Base-by-base conservation (phyloP, 2,329 filamentous ascomycete species). In the Botrytis medusae region DNA sequence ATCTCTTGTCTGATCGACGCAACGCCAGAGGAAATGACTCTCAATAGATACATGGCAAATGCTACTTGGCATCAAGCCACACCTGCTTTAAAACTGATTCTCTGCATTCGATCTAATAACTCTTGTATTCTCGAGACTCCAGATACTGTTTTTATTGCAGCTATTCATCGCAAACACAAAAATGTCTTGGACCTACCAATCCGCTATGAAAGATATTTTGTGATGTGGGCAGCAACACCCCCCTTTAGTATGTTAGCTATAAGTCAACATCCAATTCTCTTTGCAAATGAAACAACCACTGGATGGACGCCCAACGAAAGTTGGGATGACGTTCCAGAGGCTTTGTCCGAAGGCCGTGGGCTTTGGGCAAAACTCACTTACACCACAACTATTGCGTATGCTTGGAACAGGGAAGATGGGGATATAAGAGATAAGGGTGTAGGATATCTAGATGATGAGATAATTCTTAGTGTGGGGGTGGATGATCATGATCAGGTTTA, bases 51-150 rank as follows among this genome's bases (percentile, higher is more conserved):
- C 54, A 74, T 75, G 34, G 71, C 67, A 29, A 75, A 62, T 25
- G 72, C 79, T 29, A 79, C 80, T 62, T 83, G 81, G 82, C 82
- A 83, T 73, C 82, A 83, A 77, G 79, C 81, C 4, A 82, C 81
- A n/a, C 82, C 82, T 63, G 77, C 82, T 18, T 76, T 83, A 20
- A 81, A 79, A 59, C 77, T 83, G 22, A 77, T 83, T 37, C 80
- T 83, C 22, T 83, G 82, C 69, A 76, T 77, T 54, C 76, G 81
- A 14, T 77, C 72, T 18, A 77, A 80, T 64, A 65, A 67, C 18
- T 76, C 76, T 34, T 81, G 80, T 71, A 75, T 75, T 40, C 54
- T 73, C 0, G 75, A 73, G 46, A 63, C 74, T 16, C 74, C 76
- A 4, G 80, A 79, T 12, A 77, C 73, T 3, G 80, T 83, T 1